Base-by-base conservation (phyloP, 495 filamentous ascomycete species). In the Penicillium canariense region DNA sequence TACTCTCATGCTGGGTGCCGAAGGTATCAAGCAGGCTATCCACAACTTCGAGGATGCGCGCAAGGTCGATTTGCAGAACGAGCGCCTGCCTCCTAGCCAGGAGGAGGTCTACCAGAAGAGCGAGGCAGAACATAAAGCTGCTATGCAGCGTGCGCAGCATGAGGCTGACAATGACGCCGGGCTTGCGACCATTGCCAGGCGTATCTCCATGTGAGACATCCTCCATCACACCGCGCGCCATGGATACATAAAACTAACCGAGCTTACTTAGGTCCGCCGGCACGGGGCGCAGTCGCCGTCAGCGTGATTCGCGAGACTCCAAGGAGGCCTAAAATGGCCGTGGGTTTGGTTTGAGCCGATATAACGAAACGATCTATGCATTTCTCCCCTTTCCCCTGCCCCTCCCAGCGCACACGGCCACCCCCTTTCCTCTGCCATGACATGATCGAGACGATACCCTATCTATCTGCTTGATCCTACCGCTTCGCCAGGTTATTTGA, bases 11-110 rank as follows among this genome's bases (percentile, higher is more conserved):
- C 83, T 98, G 23, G 94, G 94, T 44, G 91, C 94, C 1, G 94
- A 97, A 70, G 94, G 94, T 28, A 98, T 98, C 75, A 98, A 97
- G 78, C 91, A 97, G 63, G 94, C 94, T n/a, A 98, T 98, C 57
- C 89, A 81, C 69, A 94, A 83, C 61, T 98, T 98, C 58, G 94
- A 98, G 69, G 94, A 98, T 69, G 94, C 94, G n/a, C 80, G 91
- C 44, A 96, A 96, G 77, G 95, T 98, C 25, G 94, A 98, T 78
- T 65, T 97, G 55, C 92, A 97, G 74, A 98, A 98, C 68, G 94
- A 98, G 77, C 84, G 87, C 51, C 73, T 97, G 56, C 94, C 94
- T 32, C 94, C 94, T 5, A 91, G 79, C 59, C 90, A 96, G 53
- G 94, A 97, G 50, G 94, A 98, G 67, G 90, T 97, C 12, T 77